Conservation (phyloP, 2,329 filamentous ascomycete species). For the Zymoseptoria brevis region DNA sequence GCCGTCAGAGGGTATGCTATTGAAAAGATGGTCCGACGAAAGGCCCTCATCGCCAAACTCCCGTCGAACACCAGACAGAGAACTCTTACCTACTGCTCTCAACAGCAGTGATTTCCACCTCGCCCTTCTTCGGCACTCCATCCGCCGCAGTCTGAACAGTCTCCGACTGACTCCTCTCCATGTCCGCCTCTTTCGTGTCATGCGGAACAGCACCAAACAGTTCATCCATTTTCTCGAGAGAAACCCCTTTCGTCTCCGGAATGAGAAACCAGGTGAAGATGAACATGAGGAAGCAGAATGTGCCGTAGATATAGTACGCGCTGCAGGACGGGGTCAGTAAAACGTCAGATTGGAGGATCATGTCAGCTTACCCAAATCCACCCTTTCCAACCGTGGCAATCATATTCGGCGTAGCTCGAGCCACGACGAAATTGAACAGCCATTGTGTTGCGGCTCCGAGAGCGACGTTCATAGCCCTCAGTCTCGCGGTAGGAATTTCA, state of each 20-base stretch:
- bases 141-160: not conserved
- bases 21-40: no score
- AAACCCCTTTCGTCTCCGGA: conserved; percentile 59
- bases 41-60: no score
- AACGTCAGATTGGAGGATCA: no score
- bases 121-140: not conserved
- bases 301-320: conserved; percentile 62
- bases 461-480: conserved; percentile 60
- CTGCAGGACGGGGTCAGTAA: no score
- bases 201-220: conserved; percentile 21
- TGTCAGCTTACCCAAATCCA: conserved; percentile 39
- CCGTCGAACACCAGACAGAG: no score
- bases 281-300: conserved; percentile 59
- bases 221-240: conserved; percentile 25
- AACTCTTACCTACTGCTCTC: not conserved
- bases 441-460: conserved; percentile 58
- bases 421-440: conserved; percentile 66
- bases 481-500: conserved; percentile 60
- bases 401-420: conserved; percentile 61
- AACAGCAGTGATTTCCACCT: not conserved
- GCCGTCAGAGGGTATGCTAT: no score
- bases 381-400: conserved; percentile 46
- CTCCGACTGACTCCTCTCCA: not conserved
- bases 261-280: conserved; percentile 60
- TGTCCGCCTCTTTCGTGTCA: not conserved